These are phyloP conservation scores for Mycena indigotica DNA, from an alignment of 768 basidiomycete genomes.

Conservation along the genomic window DNA sequence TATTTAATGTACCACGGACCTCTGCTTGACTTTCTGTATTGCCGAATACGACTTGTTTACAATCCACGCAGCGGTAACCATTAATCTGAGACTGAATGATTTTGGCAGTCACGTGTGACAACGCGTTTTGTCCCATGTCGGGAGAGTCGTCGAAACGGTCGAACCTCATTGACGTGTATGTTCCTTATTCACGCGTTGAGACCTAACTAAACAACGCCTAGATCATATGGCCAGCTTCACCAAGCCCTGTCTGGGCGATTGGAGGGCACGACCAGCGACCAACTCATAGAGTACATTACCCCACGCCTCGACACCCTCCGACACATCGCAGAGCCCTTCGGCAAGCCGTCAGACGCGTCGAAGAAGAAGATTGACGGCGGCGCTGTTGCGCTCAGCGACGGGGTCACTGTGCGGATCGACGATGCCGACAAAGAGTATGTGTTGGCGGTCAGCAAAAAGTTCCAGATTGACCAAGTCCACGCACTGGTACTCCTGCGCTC, in stretches of 20 bases:
- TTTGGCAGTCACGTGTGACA: slow-evolving; percentile 15
- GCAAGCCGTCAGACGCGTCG: slow-evolving; percentile 67
- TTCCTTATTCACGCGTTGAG: slow-evolving; percentile 10
- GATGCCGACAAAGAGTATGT: slow-evolving; percentile 71
- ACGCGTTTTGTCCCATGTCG: slow-evolving; percentile 38
- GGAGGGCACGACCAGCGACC: slow-evolving; percentile 60
- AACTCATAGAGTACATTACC: slow-evolving; percentile 59
- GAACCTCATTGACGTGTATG: slow-evolving; percentile 72
- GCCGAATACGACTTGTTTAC: no score
- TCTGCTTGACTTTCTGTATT: no score
- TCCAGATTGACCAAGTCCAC: slow-evolving; percentile 81
- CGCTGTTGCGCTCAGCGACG: slow-evolving; percentile 68
- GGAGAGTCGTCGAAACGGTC: slow-evolving; percentile 61
- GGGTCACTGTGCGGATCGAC: slow-evolving; percentile 61
- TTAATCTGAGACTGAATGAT: no score
- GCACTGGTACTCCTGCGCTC: slow-evolving; percentile 74
- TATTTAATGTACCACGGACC: slow-evolving; percentile 13
- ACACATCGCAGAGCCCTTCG: slow-evolving; percentile 65
- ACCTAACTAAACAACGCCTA: background rate
- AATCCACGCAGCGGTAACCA: no score
- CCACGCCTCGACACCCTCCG: slow-evolving; percentile 60
- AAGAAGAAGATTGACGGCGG: slow-evolving; percentile 67
- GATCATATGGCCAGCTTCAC: slow-evolving; percentile 49
- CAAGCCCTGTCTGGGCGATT: slow-evolving; percentile 57
- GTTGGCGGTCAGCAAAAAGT: slow-evolving; percentile 68